These are phyloP conservation scores for Salix purpurea DNA, from an alignment of 345 rosid species.

Conservation along the genomic window DNA sequence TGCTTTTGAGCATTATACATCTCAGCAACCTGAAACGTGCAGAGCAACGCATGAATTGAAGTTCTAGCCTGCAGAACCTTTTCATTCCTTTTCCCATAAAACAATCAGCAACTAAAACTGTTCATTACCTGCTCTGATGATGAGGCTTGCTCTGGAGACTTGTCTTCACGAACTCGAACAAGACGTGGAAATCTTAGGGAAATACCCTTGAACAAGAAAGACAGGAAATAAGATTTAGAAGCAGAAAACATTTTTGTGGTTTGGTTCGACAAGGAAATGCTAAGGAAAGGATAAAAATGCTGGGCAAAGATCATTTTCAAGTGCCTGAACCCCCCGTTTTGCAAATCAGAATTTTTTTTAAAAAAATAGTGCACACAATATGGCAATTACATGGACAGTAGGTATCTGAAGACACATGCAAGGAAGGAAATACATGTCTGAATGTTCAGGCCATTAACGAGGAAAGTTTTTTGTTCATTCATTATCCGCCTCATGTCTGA, in stretches of 20 bases:
- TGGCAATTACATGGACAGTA: no score
- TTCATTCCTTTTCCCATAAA: not conserved
- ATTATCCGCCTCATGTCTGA: not conserved
- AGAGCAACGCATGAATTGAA: not conserved
- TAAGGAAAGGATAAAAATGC: not conserved
- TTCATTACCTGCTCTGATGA: constrained; percentile 74
- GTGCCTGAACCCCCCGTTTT: no score
- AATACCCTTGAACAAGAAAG: constrained; percentile 48
- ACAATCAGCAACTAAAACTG: not conserved
- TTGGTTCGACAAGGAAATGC: not conserved
- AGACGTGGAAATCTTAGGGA: constrained; percentile 89
- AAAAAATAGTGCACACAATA: no score
- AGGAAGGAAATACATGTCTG: no score
- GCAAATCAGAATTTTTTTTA: no score
- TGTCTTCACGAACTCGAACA: constrained; percentile 75
- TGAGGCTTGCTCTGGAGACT: constrained; percentile 75
- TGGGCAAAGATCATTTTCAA: not conserved
- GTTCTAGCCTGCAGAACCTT: not conserved
- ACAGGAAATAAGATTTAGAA: not conserved
- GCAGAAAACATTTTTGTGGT: not conserved
- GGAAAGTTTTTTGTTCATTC: no score
- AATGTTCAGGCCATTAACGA: no score
- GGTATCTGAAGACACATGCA: no score
- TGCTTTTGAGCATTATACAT: constrained; percentile 74
- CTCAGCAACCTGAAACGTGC: constrained; percentile 68